Percentiles rank a stretch among this genome's conserved stretches.
These are phyloP conservation scores for Geranium brycei DNA, from an alignment of 345 rosid species.

Conservation along the genomic window DNA sequence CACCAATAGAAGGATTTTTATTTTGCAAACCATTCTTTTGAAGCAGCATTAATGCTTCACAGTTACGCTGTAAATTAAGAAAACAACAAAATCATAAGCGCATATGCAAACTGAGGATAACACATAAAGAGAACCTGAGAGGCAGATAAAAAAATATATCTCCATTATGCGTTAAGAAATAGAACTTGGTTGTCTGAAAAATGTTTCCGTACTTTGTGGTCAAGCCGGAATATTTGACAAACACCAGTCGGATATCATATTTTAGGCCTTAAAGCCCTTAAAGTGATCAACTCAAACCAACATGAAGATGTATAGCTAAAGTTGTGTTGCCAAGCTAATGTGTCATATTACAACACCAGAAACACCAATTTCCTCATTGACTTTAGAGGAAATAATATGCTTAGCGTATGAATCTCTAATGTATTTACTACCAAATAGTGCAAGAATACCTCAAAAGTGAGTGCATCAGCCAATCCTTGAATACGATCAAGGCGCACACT, in stretches of 20 bases:
- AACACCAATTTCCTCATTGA: too few relatives aligned
- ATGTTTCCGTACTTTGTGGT: too few relatives aligned
- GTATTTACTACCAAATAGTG: background rate
- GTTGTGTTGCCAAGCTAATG: too few relatives aligned
- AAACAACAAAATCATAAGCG: conserved; percentile 8
- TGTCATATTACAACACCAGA: too few relatives aligned
- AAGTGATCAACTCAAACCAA: background rate
- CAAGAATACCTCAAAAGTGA: conserved; percentile 74
- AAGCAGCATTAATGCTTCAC: conserved; percentile 91
- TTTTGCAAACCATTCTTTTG: conserved; percentile 82
- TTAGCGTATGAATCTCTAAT: background rate
- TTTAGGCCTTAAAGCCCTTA: too few relatives aligned
- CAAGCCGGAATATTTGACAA: too few relatives aligned
- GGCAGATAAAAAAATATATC: background rate
- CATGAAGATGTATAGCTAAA: background rate
- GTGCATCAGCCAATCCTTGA: conserved; percentile 81
- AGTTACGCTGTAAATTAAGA: conserved; percentile 61
- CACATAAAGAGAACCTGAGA: conserved; percentile 1
- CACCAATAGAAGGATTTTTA: conserved; percentile 65
- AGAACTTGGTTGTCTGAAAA: too few relatives aligned
- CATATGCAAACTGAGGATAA: conserved; percentile 4
- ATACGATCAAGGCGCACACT: conserved; percentile 86
- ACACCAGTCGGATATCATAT: too few relatives aligned
- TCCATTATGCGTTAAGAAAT: too few relatives aligned
- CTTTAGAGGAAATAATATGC: too few relatives aligned